A percentile compares a stretch with the other conserved stretches of the same genome.
These are phyloP conservation scores for Hamamelis virginiana DNA, from an alignment of 164 flowering plant genomes.

Conservation along the genomic window DNA sequence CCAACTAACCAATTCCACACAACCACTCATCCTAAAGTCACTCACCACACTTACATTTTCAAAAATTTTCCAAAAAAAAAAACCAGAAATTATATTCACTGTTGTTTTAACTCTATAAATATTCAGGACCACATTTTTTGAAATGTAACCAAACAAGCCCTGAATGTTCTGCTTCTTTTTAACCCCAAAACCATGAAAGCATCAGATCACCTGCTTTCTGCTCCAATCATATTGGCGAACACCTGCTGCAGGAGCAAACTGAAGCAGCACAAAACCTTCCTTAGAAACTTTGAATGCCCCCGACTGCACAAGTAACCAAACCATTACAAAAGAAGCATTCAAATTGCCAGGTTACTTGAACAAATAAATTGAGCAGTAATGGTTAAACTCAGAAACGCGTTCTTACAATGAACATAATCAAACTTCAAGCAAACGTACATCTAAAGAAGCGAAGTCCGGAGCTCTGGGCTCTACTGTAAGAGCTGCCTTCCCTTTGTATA, in stretches of 20 bases:
- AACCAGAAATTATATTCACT: no score
- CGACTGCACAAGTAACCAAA: constrained; percentile 45
- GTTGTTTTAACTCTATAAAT: no score
- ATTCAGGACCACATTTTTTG: no score
- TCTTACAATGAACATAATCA: constrained; percentile 18
- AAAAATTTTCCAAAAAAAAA: no score
- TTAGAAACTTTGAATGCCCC: constrained; percentile 75
- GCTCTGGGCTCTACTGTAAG: constrained; percentile 71
- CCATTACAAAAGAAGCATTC: background rate
- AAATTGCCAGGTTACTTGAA: background rate
- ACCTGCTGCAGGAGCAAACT: constrained; percentile 88
- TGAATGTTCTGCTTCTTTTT: no score
- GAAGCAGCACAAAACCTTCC: constrained; percentile 80
- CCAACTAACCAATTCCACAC: no score
- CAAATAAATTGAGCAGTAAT: background rate
- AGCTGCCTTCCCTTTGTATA: constrained; percentile 95
- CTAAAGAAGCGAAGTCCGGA: constrained; percentile 77
- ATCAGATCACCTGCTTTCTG: constrained; percentile 77
- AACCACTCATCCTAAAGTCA: no score
- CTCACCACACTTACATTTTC: no score
- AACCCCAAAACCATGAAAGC: no score
- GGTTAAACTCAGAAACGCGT: constrained; percentile 10
- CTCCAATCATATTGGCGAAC: constrained; percentile 88
- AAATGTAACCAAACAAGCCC: no score
- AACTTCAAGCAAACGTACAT: constrained; percentile 42